Conservation (phyloP, 805 yeast species). For the Metschnikowia amazonensis region DNA sequence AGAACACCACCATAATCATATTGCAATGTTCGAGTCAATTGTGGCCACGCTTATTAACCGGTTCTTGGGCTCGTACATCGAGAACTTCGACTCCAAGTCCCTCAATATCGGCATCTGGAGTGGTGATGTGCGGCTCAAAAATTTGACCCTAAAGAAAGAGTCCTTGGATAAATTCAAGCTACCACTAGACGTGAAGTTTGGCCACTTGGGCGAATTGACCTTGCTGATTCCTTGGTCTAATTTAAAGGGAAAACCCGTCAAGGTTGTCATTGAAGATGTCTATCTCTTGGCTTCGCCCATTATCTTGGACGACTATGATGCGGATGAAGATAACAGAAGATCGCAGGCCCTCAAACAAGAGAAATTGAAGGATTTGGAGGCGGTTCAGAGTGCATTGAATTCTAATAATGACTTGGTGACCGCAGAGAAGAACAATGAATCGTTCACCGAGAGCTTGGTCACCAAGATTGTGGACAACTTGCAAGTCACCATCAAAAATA, state of each 20-base stretch:
- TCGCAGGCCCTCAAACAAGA: conserved; percentile 60
- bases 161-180: conserved; percentile 81
- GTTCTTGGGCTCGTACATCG: conserved; percentile 71
- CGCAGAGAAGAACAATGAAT: conserved; percentile 45
- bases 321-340: conserved; percentile 57
- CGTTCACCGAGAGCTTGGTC: conserved; percentile 80
- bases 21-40: conserved; percentile 63
- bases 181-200: conserved; percentile 84
- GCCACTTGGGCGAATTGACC: conserved; percentile 84
- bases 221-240: conserved; percentile 97
- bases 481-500: conserved; percentile 85
- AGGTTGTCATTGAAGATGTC: conserved; percentile 80
- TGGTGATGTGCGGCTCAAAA: conserved; percentile 86
- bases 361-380: conserved; percentile 63
- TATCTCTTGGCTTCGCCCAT: conserved; percentile 79
- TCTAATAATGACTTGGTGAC: conserved; percentile 40
- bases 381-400: conserved; percentile 48
- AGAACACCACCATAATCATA: too few species aligned
- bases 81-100: conserved; percentile 93
- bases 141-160: conserved; percentile 78
- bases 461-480: conserved; percentile 91
- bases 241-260: conserved; percentile 87
- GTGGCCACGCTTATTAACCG: conserved; percentile 62
- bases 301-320: conserved; percentile 49
- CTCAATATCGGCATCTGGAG: conserved; percentile 95